Evolutionary conservation across 2,329 filamentous ascomycete genomes (phyloP), one percentile per base, ranked within the genome.

Genomic region (Cladosporium sp.): DNA sequence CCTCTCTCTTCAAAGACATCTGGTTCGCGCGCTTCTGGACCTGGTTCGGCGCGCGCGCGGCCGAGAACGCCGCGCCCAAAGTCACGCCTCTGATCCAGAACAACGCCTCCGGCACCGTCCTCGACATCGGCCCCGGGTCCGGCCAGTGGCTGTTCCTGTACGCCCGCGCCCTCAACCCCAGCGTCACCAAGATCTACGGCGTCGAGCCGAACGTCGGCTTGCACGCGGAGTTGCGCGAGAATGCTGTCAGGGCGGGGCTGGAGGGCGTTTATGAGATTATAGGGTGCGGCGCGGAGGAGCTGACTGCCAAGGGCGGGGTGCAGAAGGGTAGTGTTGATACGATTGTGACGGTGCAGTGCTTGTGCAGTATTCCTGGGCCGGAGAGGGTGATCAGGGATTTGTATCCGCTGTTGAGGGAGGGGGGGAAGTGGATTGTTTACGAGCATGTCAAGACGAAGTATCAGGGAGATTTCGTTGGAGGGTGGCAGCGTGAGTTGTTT

Each of bases 21-120:
- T 89, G 87, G 84, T 91, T 90, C 76, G 82, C 81, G 62, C 76
- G 77, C 49, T 89, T 90, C 77, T 91, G 88, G 88, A 76, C 76
- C 37, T 79, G 73, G 63, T 80, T 81, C 53, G 86, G 86, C 0
- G 86, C 87, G 0, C 67, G 75, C 4, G 79, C 86, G 3, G 82
- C 83, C 65, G 67, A 76, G n/a, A 72, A 68, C 49, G 81, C 77
- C 21, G 79, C 78, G 40, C 71, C 71, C 0, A 75, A 76, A 31
- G 84, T 89, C 2, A 73, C 84, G 11, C 85, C 87, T 0, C 77
- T 89, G 2, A 80, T 89, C 2, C 66, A 69, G 18, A 79, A 85
- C 65, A 80, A 80, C 2, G 77, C 86, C 10, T 71, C 72, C 0
- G 86, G 87, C 2, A 78, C 83, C 2, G 83, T 88, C 5, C 74